Percentiles rank a stretch among this genome's conserved stretches.
Evolutionary conservation across 805 yeast species (phyloP).

Genomic region (Ogataea pini): DNA sequence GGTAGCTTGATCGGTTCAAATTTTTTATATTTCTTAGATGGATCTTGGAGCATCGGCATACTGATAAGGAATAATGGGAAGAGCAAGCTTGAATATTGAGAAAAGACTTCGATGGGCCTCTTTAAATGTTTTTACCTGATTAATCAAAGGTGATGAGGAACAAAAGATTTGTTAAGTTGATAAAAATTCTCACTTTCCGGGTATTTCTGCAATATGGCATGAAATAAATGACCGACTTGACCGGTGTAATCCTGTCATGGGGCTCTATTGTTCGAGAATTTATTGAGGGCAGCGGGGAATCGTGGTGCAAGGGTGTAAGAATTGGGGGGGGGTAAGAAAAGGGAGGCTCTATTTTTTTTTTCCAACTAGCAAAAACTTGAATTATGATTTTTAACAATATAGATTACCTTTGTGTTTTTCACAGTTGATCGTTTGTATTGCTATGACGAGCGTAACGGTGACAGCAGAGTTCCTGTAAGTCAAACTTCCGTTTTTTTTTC

Average conservation of each 20-base stretch:
- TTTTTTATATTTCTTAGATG: slow-evolving; percentile 60
- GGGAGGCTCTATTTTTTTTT: too few species aligned
- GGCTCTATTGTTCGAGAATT: slow-evolving; percentile 3
- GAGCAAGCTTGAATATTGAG: too few species aligned
- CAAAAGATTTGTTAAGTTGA: not conserved
- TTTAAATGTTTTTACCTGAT: too few species aligned
- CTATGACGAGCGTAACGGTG: slow-evolving; percentile 35
- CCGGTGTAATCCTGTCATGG: not conserved
- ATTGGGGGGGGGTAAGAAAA: not conserved
- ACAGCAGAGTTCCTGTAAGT: slow-evolving; percentile 45
- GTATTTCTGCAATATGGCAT: not conserved
- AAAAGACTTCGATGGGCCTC: too few species aligned
- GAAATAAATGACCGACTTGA: slow-evolving; percentile 1
- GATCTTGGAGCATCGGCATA: slow-evolving; percentile 62
- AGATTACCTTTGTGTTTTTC: too few species aligned
- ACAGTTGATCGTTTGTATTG: not conserved
- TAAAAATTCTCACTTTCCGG: not conserved
- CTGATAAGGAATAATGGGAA: not conserved
- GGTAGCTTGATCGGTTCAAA: slow-evolving; percentile 56
- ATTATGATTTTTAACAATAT: too few species aligned
- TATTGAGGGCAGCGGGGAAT: not conserved
- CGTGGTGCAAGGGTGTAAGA: not conserved
- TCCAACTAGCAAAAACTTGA: too few species aligned
- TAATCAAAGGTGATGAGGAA: too few species aligned
- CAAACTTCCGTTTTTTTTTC: too few species aligned